A percentile compares a stretch with the other conserved stretches of the same genome.
These are phyloP conservation scores for Nicotiana noctiflora DNA, from an alignment of 257 asterid species.

Conservation along the genomic window DNA sequence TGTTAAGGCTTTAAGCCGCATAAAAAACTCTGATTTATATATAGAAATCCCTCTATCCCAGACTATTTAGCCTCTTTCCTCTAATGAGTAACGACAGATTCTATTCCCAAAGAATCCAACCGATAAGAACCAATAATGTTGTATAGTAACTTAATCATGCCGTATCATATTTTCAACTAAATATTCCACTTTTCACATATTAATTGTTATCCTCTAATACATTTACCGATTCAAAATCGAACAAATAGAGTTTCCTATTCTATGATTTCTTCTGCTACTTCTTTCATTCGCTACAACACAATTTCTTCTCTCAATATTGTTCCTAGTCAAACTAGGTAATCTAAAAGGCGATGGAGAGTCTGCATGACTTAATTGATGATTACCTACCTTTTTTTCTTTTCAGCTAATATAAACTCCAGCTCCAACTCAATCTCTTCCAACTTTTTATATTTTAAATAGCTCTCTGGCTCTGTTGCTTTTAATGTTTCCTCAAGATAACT, in stretches of 20 bases:
- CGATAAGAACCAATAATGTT: background rate
- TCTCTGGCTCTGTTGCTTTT: slow-evolving; percentile 35
- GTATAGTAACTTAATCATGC: background rate
- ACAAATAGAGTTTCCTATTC: background rate
- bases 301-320: background rate
- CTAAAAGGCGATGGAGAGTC: background rate
- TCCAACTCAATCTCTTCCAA: slow-evolving; percentile 37
- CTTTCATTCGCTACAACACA: background rate
- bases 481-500: slow-evolving; percentile 34
- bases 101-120: background rate
- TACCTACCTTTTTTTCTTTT: slow-evolving; percentile 47
- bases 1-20: background rate
- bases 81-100: background rate
- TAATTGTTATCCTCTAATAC: background rate
- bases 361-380: background rate
- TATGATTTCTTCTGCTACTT: background rate
- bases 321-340: background rate
- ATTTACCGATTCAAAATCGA: background rate
- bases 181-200: background rate
- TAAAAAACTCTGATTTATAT: background rate
- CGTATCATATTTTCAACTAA: background rate
- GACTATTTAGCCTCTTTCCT: background rate
- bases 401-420: slow-evolving; percentile 32
- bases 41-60: background rate
- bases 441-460: slow-evolving; percentile 32